These are phyloP conservation scores for Aspergillus conjunctus DNA, from an alignment of 495 filamentous ascomycete genomes.

Conservation along the genomic window DNA sequence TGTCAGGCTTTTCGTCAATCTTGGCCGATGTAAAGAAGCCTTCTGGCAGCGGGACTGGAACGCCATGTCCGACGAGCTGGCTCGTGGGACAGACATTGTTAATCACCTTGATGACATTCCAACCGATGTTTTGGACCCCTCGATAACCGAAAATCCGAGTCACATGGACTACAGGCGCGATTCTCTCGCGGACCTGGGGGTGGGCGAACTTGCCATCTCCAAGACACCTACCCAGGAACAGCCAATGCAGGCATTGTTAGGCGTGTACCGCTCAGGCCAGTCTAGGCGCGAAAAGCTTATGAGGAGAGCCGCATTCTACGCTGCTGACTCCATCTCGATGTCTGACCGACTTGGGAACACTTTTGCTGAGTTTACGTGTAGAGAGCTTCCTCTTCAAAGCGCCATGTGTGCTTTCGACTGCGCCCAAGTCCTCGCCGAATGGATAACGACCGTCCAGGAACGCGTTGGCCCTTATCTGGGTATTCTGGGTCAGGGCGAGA, in stretches of 20 bases:
- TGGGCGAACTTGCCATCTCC: conserved; percentile 48
- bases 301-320: conserved; percentile 91
- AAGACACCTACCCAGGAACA: conserved; percentile 44
- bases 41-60: conserved; percentile 96
- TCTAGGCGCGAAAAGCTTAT: conserved; percentile 82
- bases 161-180: conserved; percentile 34
- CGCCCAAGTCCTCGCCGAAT: conserved; percentile 95
- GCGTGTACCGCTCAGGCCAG: conserved; percentile 40
- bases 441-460: conserved; percentile 93
- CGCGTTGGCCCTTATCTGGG: conserved; percentile 87
- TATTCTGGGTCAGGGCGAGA: conserved; percentile 78
- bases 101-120: conserved; percentile 64
- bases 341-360: conserved; percentile 85
- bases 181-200: conserved; percentile 45
- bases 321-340: conserved; percentile 88
- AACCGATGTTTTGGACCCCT: conserved; percentile 36
- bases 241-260: conserved; percentile 37
- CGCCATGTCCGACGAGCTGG: conserved; percentile 87
- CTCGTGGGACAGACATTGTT: conserved; percentile 73
- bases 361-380: conserved; percentile 80
- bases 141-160: conserved; percentile 28
- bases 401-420: conserved; percentile 95
- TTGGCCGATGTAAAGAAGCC: conserved; percentile 86
- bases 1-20: conserved; percentile 88
- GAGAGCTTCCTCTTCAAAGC: conserved; percentile 90